Percentiles rank a stretch among this genome's conserved stretches.
These are phyloP conservation scores for Cladophialophora yegresii DNA, from an alignment of 2,329 filamentous ascomycete genomes.

Conservation along the genomic window DNA sequence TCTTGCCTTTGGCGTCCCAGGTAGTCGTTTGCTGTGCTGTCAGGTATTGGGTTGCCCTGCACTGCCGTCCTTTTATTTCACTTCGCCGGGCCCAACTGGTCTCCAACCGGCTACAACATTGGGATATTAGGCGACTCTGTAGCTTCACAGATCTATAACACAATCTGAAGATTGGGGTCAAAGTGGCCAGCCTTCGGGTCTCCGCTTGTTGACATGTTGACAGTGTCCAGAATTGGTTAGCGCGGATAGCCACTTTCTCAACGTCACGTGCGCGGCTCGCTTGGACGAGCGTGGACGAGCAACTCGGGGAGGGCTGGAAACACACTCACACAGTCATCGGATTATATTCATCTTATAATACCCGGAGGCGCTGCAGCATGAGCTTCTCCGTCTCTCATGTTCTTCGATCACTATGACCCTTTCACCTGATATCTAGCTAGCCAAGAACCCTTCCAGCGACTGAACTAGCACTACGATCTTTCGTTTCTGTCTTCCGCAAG, in stretches of 20 bases:
- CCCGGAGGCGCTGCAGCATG: background rate
- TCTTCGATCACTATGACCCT: no score
- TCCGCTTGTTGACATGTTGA: conserved; percentile 17
- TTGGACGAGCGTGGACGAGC: background rate
- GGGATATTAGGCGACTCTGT: background rate
- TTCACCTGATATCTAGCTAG: conserved; percentile 20
- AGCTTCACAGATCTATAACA: background rate
- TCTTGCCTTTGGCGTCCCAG: conserved; percentile 10
- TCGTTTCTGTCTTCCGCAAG: conserved; percentile 85
- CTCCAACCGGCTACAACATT: background rate
- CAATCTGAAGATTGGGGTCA: background rate
- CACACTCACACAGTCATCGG: background rate
- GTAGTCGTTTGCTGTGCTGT: background rate
- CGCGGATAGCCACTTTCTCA: background rate
- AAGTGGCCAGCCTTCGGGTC: background rate
- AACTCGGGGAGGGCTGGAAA: background rate
- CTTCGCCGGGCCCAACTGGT: background rate
- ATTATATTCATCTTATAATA: background rate
- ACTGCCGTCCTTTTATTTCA: background rate
- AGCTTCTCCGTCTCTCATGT: background rate
- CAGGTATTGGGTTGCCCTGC: background rate
- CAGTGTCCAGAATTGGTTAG: conserved; percentile 19
- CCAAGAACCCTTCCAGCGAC: conserved; percentile 73
- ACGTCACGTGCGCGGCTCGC: background rate
- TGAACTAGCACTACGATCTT: conserved; percentile 74